These are phyloP conservation scores for Ustilago loliicola DNA, from an alignment of 1,284 basidiomycete species.

Conservation along the genomic window DNA sequence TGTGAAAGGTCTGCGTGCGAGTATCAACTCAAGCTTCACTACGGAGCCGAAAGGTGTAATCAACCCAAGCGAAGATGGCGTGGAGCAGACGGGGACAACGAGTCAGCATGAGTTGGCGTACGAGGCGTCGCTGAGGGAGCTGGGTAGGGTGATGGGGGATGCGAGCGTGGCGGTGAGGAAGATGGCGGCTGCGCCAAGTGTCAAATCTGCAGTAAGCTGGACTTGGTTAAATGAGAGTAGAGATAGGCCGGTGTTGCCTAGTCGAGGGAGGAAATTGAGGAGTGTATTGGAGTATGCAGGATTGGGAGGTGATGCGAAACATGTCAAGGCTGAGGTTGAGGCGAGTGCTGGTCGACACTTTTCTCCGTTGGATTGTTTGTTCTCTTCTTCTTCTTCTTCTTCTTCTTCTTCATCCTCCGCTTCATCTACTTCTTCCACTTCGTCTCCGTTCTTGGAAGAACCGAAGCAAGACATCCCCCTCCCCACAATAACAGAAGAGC, in stretches of 20 bases:
- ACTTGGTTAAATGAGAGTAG: conserved; percentile 83
- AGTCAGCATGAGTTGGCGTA: conserved; percentile 63
- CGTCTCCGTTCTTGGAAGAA: conserved; percentile 19
- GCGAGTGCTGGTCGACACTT: conserved; percentile 27
- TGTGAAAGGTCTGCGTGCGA: conserved; percentile 77
- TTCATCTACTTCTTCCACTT: conserved; percentile 1
- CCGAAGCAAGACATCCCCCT: neutral
- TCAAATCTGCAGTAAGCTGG: conserved; percentile 88
- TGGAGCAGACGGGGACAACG: conserved; percentile 9
- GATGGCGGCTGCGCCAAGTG: conserved; percentile 30
- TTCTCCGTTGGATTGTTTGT: conserved; percentile 23
- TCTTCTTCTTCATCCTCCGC: neutral
- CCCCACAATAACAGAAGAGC: neutral
- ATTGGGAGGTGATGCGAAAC: conserved; percentile 62
- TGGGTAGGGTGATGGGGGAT: conserved; percentile 53
- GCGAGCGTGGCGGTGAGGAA: conserved; percentile 52
- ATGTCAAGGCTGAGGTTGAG: conserved; percentile 61
- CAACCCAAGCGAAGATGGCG: conserved; percentile 37
- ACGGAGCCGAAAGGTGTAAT: conserved; percentile 30
- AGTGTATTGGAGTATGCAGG: conserved; percentile 57
- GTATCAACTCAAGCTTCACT: conserved; percentile 75
- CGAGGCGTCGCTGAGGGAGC: conserved; percentile 55
- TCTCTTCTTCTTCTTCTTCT: neutral
- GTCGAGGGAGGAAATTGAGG: conserved; percentile 44
- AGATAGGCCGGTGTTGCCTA: conserved; percentile 78